Evolutionary conservation across 306 rosid genomes (phyloP).

Genomic region (Lupinus albus): DNA sequence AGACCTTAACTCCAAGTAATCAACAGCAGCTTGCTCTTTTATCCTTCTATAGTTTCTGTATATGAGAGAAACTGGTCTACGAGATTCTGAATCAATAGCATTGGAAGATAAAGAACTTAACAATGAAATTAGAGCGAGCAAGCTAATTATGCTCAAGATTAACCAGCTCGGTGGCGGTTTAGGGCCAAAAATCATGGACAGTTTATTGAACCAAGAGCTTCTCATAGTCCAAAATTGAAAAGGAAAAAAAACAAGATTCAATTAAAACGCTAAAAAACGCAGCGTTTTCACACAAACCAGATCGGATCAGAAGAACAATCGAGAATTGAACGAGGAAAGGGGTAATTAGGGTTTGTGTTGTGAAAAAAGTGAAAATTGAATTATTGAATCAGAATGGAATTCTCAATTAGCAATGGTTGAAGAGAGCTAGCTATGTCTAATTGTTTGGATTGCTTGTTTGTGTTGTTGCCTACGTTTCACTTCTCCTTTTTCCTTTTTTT

Average conservation of each 20-base stretch:
- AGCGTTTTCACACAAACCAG: conserved; percentile 34
- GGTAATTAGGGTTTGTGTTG: conserved; percentile 57
- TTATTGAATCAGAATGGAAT: conserved; percentile 46
- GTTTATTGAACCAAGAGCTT: conserved; percentile 80
- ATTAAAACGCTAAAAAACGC: conserved; percentile 41
- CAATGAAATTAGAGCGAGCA: conserved; percentile 72
- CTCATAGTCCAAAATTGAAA: conserved; percentile 64
- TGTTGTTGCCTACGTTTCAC: neutral
- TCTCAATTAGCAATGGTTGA: conserved; percentile 31
- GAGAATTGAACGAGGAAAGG: conserved; percentile 27
- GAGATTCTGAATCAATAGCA: conserved; percentile 52
- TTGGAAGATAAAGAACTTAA: conserved; percentile 73
- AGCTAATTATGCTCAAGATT: conserved; percentile 63
- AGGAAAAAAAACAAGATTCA: too few relatives aligned
- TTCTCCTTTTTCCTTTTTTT: too few relatives aligned
- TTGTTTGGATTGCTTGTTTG: conserved; percentile 46
- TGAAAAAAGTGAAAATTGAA: conserved; percentile 48
- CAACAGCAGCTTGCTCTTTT: conserved; percentile 83
- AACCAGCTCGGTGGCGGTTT: conserved; percentile 81
- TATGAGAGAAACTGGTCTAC: conserved; percentile 52
- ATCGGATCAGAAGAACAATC: conserved; percentile 50
- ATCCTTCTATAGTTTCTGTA: conserved; percentile 85
- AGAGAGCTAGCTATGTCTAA: conserved; percentile 54
- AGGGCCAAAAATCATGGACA: conserved; percentile 61
- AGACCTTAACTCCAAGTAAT: conserved; percentile 77